Conservation (phyloP, 768 basidiomycete genomes). For the Amanita brunnescens region DNA sequence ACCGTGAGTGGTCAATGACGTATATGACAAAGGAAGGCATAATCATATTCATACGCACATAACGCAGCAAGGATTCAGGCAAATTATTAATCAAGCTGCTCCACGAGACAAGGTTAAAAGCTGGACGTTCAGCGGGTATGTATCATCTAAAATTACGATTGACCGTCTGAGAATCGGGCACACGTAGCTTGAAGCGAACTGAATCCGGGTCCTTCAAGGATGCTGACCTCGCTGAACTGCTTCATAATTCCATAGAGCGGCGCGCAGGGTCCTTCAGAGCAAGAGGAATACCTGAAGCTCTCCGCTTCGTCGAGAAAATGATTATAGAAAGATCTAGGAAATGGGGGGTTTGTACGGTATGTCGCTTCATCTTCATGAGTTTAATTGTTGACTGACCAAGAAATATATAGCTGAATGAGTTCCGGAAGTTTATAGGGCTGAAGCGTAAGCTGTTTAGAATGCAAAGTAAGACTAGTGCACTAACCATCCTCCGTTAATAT, state of each 20-base stretch:
- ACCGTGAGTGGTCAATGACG: constrained; percentile 23
- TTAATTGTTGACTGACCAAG: constrained; percentile 3
- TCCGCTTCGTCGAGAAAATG: constrained; percentile 62
- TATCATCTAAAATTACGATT: background rate
- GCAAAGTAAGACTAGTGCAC: background rate
- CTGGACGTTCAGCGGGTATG: constrained; percentile 49
- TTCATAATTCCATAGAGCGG: constrained; percentile 52
- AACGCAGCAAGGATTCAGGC: background rate
- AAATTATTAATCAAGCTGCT: constrained; percentile 7
- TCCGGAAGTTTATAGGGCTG: constrained; percentile 61
- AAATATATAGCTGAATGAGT: constrained; percentile 50
- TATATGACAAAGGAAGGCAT: background rate
- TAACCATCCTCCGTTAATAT: constrained; percentile 5
- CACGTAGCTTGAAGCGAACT: constrained; percentile 40
- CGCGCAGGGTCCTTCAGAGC: constrained; percentile 60
- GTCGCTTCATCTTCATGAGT: constrained; percentile 14
- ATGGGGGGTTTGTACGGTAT: constrained; percentile 68
- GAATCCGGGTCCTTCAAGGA: constrained; percentile 52
- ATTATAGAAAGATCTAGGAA: constrained; percentile 56
- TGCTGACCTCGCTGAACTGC: constrained; percentile 48
- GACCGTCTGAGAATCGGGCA: background rate
- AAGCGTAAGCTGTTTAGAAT: constrained; percentile 36
- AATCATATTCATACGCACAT: background rate
- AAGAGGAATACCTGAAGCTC: constrained; percentile 55
- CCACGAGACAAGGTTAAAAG: constrained; percentile 25